Conservation (phyloP, 208 protist species). For the Perkinsela sp. region DNA sequence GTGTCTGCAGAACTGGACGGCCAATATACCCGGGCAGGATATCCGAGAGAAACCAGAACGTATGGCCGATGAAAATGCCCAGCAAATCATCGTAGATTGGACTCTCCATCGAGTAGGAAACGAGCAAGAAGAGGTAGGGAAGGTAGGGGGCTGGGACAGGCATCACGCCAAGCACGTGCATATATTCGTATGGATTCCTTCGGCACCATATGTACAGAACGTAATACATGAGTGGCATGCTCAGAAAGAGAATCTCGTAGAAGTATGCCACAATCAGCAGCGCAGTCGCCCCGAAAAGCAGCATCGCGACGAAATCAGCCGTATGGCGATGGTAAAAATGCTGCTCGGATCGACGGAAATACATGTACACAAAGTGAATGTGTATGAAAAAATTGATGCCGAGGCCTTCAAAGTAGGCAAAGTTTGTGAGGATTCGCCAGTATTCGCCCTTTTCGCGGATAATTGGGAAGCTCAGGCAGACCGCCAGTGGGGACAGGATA, state of each 20-base stretch:
- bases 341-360: constrained; percentile 9
- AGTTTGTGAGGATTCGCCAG: constrained; percentile 7
- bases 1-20: not conserved
- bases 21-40: constrained; percentile 1
- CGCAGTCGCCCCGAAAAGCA: constrained; percentile 7
- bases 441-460: constrained; percentile 5
- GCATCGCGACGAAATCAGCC: constrained; percentile 8
- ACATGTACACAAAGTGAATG: constrained; percentile 9
- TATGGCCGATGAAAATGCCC: constrained; percentile 10
- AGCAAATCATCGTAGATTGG: constrained; percentile 6
- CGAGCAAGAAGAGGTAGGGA: constrained; percentile 5
- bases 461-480: constrained; percentile 7
- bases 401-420: constrained; percentile 7
- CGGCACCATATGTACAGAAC: constrained; percentile 10
- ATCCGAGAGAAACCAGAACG: constrained; percentile 9
- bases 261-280: constrained; percentile 4
- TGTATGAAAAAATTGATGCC: constrained; percentile 8
- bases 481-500: constrained; percentile 6
- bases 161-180: constrained; percentile 8
- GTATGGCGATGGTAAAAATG: constrained; percentile 12
- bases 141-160: constrained; percentile 10
- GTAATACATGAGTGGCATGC: constrained; percentile 6
- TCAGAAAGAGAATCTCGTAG: constrained; percentile 6
- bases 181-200: constrained; percentile 9
- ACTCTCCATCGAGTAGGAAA: constrained; percentile 5